Base-by-base conservation (phyloP, 139 green algal species). In the Chlorella vulgaris region DNA sequence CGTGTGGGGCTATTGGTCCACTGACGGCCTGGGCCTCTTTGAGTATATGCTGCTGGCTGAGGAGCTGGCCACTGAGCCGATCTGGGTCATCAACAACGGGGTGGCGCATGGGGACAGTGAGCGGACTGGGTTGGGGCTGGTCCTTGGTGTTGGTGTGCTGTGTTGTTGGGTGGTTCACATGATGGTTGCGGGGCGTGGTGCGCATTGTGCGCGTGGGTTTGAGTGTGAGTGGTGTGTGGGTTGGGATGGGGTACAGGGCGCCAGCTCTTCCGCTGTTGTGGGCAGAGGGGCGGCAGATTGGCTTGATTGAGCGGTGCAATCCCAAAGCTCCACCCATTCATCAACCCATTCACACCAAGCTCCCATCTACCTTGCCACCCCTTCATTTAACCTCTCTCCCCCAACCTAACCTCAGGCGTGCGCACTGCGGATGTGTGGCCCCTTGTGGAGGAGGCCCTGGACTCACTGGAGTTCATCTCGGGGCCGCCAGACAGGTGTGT, bases 1-100 rank as follows among this genome's bases (percentile, higher is more conserved):
- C 40, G 74, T 89, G 36, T 95, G 91, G 91, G 84, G 81, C 24
- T 95, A 95, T 69, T 95, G 91, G 91, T 90, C 80, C 43, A 90
- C 91, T 10, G 91, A 95, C 58, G 90, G 86, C 10, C 74, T 94
- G 36, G 88, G 88, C 33, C 83, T 93, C 36, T 95, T 89, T 78
- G 91, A 95, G 80, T 95, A 93, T 83, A 90, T 95, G 83, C 76
- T 43, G 5, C 65, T 47, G 65, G 76, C 69, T 22, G 91, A 94
- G 83, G 84, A 87, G 74, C 76, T 94, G 19, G 58, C 43, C 8
- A 83, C 91, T 19, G 86, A 89, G 78, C 90, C 91, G 0, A 68
- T 94, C 7, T 94, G 88, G 90, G 91, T 94, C 7, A 82, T 93
- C 69, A 84, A 79, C 79, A 84, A 79, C 69, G 79, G 79, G 8